Evolutionary conservation across 139 green algal genomes (phyloP), one percentile per base, ranked within the genome.

Genomic region (Tetraselmis chui): DNA sequence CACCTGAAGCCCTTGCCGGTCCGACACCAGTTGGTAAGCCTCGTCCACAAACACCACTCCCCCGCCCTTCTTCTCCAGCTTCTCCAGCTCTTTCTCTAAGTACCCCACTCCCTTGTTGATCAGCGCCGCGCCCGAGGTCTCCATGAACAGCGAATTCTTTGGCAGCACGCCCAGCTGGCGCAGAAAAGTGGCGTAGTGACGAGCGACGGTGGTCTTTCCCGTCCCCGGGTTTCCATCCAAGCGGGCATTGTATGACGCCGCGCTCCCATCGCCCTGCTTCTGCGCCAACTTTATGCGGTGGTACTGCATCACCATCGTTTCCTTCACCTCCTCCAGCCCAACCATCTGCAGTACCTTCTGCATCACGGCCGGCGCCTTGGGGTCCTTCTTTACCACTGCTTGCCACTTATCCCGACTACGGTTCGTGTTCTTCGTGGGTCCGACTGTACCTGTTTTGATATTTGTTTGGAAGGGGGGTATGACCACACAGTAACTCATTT

Each of bases 161-260:
- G 82, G 82, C 77, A 89, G 78, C 59, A 87, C 81, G 1, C 79
- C 82, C 74, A 91, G 82, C 80, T 89, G 82, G n/a, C 84, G 32
- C 23, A 91, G 85, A 58, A 91, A 80, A 31, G 80, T 31, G 0
- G 83, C 85, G 78, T 91, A 91, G 2, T 88, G 59, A 23, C 87
- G 87, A 0, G 87, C 87, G 59, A 91, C 83, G 0, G 83, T 89
- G 77, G 85, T 91, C 81, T 91, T 91, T 75, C 87, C 87, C 25
- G 85, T 91, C 76, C 87, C 87, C 2, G 87, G 87, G 82, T 91
- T 91, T 82, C 87, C 87, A 30, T 86, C 84, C 81, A 91, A 91
- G 30, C 78, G 77, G n/a, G 81, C 76, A 75, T 88, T 88, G 75
- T 87, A 88, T 18, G 45, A 67, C 11, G 45, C 5, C 45, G 18